phyloP scores from a whole-genome alignment of 805 yeast species.

The Starmerella geochares region DNA sequence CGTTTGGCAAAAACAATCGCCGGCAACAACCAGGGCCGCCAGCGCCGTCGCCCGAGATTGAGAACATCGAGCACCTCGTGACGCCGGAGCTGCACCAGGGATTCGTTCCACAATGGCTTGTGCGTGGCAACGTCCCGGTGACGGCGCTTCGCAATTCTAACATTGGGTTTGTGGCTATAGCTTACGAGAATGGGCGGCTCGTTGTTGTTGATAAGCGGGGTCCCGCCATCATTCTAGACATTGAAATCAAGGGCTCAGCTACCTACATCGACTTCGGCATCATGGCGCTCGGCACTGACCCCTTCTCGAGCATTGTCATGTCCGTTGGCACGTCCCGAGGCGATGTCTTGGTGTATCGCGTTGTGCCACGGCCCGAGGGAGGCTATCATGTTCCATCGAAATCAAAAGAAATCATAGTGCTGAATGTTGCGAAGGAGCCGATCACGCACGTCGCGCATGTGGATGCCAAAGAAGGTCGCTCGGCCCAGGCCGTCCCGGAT shows the following conservation, averaged over 20 bases:
- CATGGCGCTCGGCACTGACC: slow-evolving; percentile 55
- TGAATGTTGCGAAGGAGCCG: slow-evolving; percentile 43
- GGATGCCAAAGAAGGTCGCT: slow-evolving; percentile 48
- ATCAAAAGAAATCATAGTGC: slow-evolving; percentile 42
- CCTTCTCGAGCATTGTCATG: slow-evolving; percentile 60
- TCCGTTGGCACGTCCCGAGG: slow-evolving; percentile 72
- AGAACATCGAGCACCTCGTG: slow-evolving; percentile 46
- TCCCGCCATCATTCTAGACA: slow-evolving; percentile 53
- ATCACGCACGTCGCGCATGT: slow-evolving; percentile 50
- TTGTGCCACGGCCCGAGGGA: slow-evolving; percentile 55
- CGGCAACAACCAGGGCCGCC: slow-evolving; percentile 16
- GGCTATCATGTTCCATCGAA: slow-evolving; percentile 29
- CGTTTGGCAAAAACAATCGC: slow-evolving; percentile 48
- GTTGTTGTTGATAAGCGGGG: slow-evolving; percentile 66
- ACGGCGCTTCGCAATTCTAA: slow-evolving; percentile 58
- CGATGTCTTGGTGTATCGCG: slow-evolving; percentile 51
- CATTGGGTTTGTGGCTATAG: slow-evolving; percentile 76
- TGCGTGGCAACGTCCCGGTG: slow-evolving; percentile 41
- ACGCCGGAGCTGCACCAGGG: slow-evolving; percentile 46
- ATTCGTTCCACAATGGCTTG: slow-evolving; percentile 45
- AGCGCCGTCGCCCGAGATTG: slow-evolving; percentile 21
- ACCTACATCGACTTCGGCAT: slow-evolving; percentile 66
- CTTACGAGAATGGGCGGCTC: slow-evolving; percentile 59
- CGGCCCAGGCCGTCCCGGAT: slow-evolving; percentile 53
- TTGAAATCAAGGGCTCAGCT: slow-evolving; percentile 29